Conservation (phyloP, 345 rosid species). For the Cardamine occulta region DNA sequence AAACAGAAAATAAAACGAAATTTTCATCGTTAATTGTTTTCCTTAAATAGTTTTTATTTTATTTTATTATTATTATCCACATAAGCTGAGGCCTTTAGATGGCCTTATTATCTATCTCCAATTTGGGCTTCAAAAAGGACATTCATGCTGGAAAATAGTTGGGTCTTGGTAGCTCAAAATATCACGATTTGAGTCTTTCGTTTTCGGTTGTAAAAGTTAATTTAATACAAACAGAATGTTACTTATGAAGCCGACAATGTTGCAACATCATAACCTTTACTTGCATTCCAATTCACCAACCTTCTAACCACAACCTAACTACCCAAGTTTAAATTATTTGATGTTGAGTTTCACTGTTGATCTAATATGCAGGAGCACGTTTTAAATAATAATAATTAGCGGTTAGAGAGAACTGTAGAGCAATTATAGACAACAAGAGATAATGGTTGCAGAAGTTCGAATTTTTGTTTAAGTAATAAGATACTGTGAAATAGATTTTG, state of each 20-base stretch:
- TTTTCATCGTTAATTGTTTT: neutral
- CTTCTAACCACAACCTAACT: constrained; percentile 17
- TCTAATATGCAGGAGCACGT: neutral
- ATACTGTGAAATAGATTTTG: neutral
- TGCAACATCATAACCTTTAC: constrained; percentile 29
- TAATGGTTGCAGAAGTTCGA: neutral
- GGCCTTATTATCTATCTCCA: neutral
- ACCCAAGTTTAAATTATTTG: neutral
- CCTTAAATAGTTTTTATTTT: neutral
- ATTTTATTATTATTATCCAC: neutral
- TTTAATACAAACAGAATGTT: neutral
- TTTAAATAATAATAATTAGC: neutral
- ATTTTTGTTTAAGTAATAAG: neutral
- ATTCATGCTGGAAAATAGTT: too few species aligned
- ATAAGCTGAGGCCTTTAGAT: neutral
- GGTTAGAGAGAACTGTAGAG: neutral
- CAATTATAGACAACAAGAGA: neutral
- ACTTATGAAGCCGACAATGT: constrained; percentile 20
- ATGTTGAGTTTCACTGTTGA: constrained; percentile 15
- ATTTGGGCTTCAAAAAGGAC: neutral
- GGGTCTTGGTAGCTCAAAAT: neutral
- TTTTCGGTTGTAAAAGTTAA: neutral
- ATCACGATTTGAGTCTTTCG: neutral
- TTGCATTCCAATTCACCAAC: constrained; percentile 26
- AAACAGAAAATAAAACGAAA: neutral